phyloP scores from a whole-genome alignment of 495 filamentous ascomycete species.

The Staphylotrichum longicolle region DNA sequence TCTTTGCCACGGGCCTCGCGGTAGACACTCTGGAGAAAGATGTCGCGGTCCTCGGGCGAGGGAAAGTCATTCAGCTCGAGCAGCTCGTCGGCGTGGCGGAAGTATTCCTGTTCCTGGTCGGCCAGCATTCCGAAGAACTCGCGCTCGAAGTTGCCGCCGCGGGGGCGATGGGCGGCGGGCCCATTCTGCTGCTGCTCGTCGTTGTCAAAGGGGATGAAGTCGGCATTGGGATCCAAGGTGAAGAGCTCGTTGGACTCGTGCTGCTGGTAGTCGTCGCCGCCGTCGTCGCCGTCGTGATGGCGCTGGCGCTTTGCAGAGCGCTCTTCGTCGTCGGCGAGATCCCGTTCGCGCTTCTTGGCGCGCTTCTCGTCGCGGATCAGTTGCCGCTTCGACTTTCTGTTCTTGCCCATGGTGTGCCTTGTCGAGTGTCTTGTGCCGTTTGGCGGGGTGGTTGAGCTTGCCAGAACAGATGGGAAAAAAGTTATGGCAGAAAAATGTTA shows the following conservation, averaged over 20 bases:
- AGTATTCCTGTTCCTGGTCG: conserved; percentile 90
- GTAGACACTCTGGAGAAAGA: conserved; percentile 85
- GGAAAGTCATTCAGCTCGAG: conserved; percentile 85
- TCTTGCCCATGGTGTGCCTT: conserved; percentile 33
- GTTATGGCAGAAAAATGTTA: conserved; percentile 15
- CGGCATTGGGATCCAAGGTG: conserved; percentile 21
- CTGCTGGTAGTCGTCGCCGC: conserved; percentile 11
- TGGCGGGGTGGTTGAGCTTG: background rate
- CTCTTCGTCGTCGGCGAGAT: conserved; percentile 32
- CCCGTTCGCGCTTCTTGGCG: conserved; percentile 40
- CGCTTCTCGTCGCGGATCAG: conserved; percentile 48
- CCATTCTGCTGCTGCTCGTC: conserved; percentile 25
- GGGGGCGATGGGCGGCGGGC: conserved; percentile 7
- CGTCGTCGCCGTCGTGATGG: conserved; percentile 31
- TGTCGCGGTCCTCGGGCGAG: conserved; percentile 67
- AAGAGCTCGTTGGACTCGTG: background rate
- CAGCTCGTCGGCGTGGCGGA: conserved; percentile 80
- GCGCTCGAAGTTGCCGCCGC: conserved; percentile 37
- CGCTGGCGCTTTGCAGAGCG: conserved; percentile 42
- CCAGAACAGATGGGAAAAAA: conserved; percentile 5
- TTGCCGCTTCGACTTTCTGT: conserved; percentile 45
- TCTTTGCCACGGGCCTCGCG: conserved; percentile 86
- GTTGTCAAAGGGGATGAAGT: conserved; percentile 35
- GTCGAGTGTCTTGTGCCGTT: background rate
- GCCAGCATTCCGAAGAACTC: conserved; percentile 88